Conservation (phyloP, 257 asterid genomes). For the Gardenia jasminoides region DNA sequence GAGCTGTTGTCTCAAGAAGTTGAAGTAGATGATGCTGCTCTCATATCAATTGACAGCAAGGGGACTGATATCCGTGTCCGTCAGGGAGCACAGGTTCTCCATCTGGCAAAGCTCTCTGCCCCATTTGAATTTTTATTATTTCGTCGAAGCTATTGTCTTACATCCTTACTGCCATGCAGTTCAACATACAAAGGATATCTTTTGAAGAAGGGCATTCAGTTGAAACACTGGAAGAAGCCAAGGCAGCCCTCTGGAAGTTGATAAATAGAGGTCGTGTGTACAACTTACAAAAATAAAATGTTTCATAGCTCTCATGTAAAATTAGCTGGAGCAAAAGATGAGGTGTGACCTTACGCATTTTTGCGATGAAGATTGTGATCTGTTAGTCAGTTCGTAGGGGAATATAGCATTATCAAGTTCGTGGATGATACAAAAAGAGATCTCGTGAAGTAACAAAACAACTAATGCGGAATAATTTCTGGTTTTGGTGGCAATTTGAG, state of each 20-base stretch:
- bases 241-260: slow-evolving; percentile 68
- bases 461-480: background rate
- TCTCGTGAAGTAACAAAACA: background rate
- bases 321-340: background rate
- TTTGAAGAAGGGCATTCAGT: slow-evolving; percentile 69
- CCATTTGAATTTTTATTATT: background rate
- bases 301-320: background rate
- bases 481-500: too few species aligned
- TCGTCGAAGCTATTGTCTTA: background rate
- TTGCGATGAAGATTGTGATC: background rate
- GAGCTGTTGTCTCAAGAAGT: slow-evolving; percentile 75
- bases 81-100: slow-evolving; percentile 84
- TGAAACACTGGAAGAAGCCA: slow-evolving; percentile 87
- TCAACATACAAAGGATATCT: slow-evolving; percentile 58
- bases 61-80: slow-evolving; percentile 90
- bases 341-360: background rate
- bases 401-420: too few species aligned
- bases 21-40: slow-evolving; percentile 93
- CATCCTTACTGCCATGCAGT: background rate
- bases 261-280: slow-evolving; percentile 54
- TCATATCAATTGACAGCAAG: slow-evolving; percentile 87
- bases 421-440: background rate
- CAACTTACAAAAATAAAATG: slow-evolving; percentile 46
- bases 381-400: background rate
- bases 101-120: background rate